Evolutionary conservation across 2,329 filamentous ascomycete species (phyloP).

Genomic region (Knoxdaviesia proteae): DNA sequence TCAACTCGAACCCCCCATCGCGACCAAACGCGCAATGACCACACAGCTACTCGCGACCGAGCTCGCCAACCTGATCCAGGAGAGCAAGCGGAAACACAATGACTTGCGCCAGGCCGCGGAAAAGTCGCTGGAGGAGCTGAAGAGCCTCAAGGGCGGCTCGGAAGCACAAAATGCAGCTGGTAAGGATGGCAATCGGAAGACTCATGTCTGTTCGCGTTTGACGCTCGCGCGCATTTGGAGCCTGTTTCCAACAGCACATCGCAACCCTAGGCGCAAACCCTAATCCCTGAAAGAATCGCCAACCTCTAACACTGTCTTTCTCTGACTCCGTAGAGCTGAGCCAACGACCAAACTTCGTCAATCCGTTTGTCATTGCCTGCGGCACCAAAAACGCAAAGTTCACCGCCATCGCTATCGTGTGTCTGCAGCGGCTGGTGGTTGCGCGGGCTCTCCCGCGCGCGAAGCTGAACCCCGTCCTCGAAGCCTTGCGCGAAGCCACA

Average conservation of each 20-base stretch:
- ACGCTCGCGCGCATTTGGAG: too few relatives aligned
- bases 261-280: conserved; percentile 5
- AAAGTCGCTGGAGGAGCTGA: conserved; percentile 80
- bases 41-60: conserved; percentile 75
- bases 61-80: conserved; percentile 76
- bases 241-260: too few relatives aligned
- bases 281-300: conserved; percentile 36
- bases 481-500: conserved; percentile 70
- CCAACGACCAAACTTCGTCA: conserved; percentile 64
- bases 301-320: conserved; percentile 79
- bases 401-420: conserved; percentile 68
- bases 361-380: conserved; percentile 87
- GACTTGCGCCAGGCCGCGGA: conserved; percentile 84
- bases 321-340: conserved; percentile 23
- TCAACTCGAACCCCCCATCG: not conserved
- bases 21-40: conserved; percentile 43
- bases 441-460: conserved; percentile 58
- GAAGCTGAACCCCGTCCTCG: conserved; percentile 67
- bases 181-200: conserved; percentile 12
- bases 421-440: conserved; percentile 73
- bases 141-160: conserved; percentile 48
- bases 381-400: conserved; percentile 79
- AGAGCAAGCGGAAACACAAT: conserved; percentile 85
- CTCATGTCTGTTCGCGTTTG: too few relatives aligned
- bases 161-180: conserved; percentile 58